phyloP scores from a whole-genome alignment of 306 rosid species.

The Pyrus betulifolia region DNA sequence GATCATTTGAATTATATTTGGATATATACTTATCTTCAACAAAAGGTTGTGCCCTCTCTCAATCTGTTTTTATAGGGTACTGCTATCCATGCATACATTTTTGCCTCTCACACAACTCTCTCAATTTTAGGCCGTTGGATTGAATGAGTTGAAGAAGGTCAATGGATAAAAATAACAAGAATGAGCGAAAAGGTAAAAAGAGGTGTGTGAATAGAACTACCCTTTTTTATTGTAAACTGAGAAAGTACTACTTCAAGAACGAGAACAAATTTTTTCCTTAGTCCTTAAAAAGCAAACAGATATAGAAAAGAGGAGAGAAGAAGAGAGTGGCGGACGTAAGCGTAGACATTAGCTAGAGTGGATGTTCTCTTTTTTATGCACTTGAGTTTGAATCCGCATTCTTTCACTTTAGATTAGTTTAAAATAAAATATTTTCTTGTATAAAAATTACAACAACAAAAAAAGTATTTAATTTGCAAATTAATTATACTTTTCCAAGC shows the following conservation, averaged over 20 bases:
- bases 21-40: constrained; percentile 14
- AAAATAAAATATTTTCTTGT: neutral
- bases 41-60: neutral
- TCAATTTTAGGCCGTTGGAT: too few species aligned
- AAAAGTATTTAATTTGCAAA: neutral
- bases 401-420: too few species aligned
- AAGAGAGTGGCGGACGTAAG: neutral
- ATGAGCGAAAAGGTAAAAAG: too few species aligned
- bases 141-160: too few species aligned
- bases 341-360: neutral
- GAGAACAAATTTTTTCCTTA: neutral
- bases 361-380: neutral
- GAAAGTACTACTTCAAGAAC: neutral
- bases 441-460: too few species aligned
- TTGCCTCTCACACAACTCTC: too few species aligned
- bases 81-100: too few species aligned
- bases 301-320: neutral
- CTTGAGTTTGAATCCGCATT: neutral
- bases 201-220: too few species aligned
- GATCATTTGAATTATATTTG: constrained; percentile 7
- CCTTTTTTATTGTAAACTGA: neutral
- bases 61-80: neutral
- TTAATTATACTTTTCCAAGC: neutral
- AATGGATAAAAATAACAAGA: too few species aligned
- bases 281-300: neutral